These are phyloP conservation scores for Amborella trichopoda DNA, from an alignment of 164 flowering plant species.

Conservation along the genomic window DNA sequence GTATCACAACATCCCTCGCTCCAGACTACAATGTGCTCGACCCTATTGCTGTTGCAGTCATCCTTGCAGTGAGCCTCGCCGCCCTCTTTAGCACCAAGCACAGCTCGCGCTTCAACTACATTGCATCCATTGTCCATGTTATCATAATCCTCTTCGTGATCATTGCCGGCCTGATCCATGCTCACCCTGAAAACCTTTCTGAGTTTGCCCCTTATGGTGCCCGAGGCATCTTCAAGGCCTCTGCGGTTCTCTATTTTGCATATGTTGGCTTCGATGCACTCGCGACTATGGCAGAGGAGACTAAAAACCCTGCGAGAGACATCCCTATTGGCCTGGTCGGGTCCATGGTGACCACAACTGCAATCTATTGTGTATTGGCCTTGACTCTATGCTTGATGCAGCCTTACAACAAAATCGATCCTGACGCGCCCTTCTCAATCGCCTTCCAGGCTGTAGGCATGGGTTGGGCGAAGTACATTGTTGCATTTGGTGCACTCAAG, in stretches of 20 bases:
- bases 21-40: slow-evolving; percentile 39
- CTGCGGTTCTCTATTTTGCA: slow-evolving; percentile 55
- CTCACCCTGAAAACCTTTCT: slow-evolving; percentile 23
- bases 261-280: slow-evolving; percentile 56
- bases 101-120: slow-evolving; percentile 39
- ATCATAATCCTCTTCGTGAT: slow-evolving; percentile 35
- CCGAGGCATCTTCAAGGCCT: slow-evolving; percentile 44
- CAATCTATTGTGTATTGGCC: slow-evolving; percentile 33
- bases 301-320: slow-evolving; percentile 47
- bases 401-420: slow-evolving; percentile 20
- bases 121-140: slow-evolving; percentile 35
- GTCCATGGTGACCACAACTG: slow-evolving; percentile 35
- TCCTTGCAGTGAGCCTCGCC: slow-evolving; percentile 10
- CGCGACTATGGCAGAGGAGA: slow-evolving; percentile 66
- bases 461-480: slow-evolving; percentile 53
- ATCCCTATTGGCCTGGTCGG: slow-evolving; percentile 64
- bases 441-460: slow-evolving; percentile 36
- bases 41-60: slow-evolving; percentile 42
- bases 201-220: slow-evolving; percentile 34
- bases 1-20: slow-evolving; percentile 20
- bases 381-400: slow-evolving; percentile 41
- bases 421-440: slow-evolving; percentile 35
- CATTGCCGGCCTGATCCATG: slow-evolving; percentile 36
- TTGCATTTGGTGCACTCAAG: slow-evolving; percentile 34
- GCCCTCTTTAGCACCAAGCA: slow-evolving; percentile 37